Evolutionary conservation across 352 stramenopile genomes (phyloP).

Genomic region (Pythium volutum): DNA sequence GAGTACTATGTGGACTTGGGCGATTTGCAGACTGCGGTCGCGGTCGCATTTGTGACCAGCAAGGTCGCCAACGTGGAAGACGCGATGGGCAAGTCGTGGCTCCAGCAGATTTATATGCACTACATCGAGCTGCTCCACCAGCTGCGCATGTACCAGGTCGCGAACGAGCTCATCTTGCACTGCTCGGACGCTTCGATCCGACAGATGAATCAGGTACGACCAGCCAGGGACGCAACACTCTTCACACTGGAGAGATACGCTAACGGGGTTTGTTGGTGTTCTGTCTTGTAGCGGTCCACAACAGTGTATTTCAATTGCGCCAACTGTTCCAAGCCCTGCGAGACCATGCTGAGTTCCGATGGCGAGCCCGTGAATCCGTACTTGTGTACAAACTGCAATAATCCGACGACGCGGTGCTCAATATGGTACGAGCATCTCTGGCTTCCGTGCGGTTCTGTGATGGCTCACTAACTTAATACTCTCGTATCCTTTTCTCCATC

Average conservation of each 20-base stretch:
- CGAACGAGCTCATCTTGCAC: conserved; percentile 83
- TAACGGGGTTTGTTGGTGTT: conserved; percentile 10
- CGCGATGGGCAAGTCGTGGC: conserved; percentile 78
- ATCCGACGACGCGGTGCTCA: conserved; percentile 74
- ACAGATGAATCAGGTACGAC: conserved; percentile 88
- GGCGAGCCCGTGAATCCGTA: conserved; percentile 29
- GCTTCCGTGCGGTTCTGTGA: neutral
- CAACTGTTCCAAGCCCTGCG: conserved; percentile 70
- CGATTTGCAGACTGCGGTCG: conserved; percentile 83
- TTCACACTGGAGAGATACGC: conserved; percentile 12
- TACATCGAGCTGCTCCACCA: conserved; percentile 89
- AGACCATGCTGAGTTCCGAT: conserved; percentile 31
- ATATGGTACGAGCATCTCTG: conserved; percentile 62
- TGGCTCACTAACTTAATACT: neutral
- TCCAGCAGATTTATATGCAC: conserved; percentile 91
- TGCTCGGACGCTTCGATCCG: conserved; percentile 83
- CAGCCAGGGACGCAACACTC: neutral
- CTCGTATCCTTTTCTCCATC: neutral
- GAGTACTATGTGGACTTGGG: conserved; percentile 86
- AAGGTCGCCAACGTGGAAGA: conserved; percentile 77
- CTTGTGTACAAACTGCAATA: conserved; percentile 71
- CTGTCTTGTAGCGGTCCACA: conserved; percentile 76
- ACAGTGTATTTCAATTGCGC: conserved; percentile 85
- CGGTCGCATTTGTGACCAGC: conserved; percentile 68
- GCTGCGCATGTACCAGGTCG: conserved; percentile 83